These are phyloP conservation scores for Calcarisporium arbuscula DNA, from an alignment of 2,329 filamentous ascomycete genomes.

Conservation along the genomic window DNA sequence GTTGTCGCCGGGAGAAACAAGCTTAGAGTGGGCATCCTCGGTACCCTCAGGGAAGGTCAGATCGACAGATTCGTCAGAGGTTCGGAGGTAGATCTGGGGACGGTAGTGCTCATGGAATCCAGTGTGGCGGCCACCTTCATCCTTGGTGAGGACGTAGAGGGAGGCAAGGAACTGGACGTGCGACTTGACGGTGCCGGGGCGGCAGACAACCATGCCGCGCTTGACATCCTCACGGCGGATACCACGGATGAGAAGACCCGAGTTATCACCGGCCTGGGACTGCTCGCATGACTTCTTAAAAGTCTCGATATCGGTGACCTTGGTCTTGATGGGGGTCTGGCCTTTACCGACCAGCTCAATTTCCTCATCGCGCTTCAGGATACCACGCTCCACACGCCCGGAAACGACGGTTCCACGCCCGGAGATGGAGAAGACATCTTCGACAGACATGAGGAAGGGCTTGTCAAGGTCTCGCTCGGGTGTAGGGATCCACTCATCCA, in stretches of 20 bases:
- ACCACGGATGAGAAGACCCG: conserved; percentile 91
- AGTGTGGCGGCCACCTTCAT: conserved; percentile 95
- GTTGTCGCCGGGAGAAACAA: conserved; percentile 98
- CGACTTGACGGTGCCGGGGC: conserved; percentile 77
- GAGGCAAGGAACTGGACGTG: conserved; percentile 90
- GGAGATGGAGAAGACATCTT: conserved; percentile 84
- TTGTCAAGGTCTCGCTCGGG: conserved; percentile 92
- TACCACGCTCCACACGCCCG: conserved; percentile 93
- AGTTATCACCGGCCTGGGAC: conserved; percentile 95
- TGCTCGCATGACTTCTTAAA: conserved; percentile 99
- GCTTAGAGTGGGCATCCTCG: conserved; percentile 64
- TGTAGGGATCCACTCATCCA: conserved; percentile 95
- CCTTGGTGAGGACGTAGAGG: conserved; percentile 95
- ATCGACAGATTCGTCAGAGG: conserved; percentile 72
- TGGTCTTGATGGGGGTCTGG: conserved; percentile 81
- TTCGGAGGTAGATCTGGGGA: conserved; percentile 93
- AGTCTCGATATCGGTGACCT: conserved; percentile 99
- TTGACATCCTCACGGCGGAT: conserved; percentile 90
- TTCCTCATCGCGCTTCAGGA: conserved; percentile 88
- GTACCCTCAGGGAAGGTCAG: conserved; percentile 83
- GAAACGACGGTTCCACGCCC: conserved; percentile 96
- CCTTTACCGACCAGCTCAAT: conserved; percentile 92
- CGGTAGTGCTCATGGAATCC: conserved; percentile 96
- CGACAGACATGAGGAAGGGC: conserved; percentile 98
- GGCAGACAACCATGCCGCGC: conserved; percentile 89